phyloP scores from a whole-genome alignment of 1,139 yeast species.

The Suhomyces atakaporum region DNA sequence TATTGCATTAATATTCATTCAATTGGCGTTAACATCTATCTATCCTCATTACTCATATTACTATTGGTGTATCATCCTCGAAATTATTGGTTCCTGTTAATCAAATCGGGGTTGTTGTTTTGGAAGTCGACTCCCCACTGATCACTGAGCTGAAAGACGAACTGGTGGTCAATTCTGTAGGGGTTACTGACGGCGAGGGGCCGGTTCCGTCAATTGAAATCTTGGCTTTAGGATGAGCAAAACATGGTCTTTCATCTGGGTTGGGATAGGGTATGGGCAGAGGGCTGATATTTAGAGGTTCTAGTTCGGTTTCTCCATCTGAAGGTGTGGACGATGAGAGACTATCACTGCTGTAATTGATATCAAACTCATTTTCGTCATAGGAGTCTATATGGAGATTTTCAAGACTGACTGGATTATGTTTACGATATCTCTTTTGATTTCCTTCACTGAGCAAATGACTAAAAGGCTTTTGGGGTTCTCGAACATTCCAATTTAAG shows the following conservation, averaged over 20 bases:
- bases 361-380: conserved; percentile 29
- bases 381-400: conserved; percentile 14
- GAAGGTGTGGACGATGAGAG: conserved; percentile 19
- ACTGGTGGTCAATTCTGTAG: not conserved
- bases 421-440: conserved; percentile 27
- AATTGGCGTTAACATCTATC: too few species aligned
- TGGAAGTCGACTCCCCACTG: not conserved
- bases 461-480: conserved; percentile 74
- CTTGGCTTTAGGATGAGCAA: conserved; percentile 44
- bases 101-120: too few species aligned
- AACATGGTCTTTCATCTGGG: conserved; percentile 38
- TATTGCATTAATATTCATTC: too few species aligned
- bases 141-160: conserved; percentile 2
- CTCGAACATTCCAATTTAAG: conserved; percentile 84
- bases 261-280: conserved; percentile 18
- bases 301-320: conserved; percentile 17
- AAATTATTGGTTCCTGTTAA: too few species aligned
- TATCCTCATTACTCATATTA: too few species aligned
- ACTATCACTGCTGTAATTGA: conserved; percentile 20
- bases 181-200: too few species aligned
- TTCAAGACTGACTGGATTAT: conserved; percentile 10
- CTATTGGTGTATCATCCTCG: too few species aligned
- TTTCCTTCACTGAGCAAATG: conserved; percentile 52
- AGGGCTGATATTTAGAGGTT: conserved; percentile 2
- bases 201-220: conserved; percentile 16